Base-by-base conservation (phyloP, 2,329 filamentous ascomycete species). In the Hypomyces rosellus region DNA sequence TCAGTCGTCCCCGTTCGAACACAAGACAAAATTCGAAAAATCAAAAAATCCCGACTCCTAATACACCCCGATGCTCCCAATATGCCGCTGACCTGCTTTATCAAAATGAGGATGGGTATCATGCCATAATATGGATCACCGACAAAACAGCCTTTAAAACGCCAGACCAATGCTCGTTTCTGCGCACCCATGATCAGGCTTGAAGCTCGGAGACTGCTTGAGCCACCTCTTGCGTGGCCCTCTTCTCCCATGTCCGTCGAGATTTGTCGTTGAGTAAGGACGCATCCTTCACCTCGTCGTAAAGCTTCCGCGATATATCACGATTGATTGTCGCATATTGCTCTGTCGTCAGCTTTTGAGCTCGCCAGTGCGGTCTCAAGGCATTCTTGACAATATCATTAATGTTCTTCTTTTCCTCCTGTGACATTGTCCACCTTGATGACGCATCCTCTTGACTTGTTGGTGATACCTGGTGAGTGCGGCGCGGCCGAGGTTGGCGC, bases 281-380 rank as follows among this genome's bases (percentile, higher is more conserved):
- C 13, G 75, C 74, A 54, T 76, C 72, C 44, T 74, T 73, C 42
- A 81, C 74, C 54, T 82, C 78, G 56, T 83, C 89, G 69, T 99
- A 99, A 52, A 99, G 74, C 70, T 86, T 88, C 51, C 89, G 85
- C 39, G 89, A 96, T 34, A 97, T 84, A 53, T 87, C 85, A 55
- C 90, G 85, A 65, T 97, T 97, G 69, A 97, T 96, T 50, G 83
- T 82, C 3, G 89, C 92, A 66, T 95, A 99, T 67, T 96, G 86
- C 53, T 96, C 88, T 58, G 90, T 88, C 15, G 85, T 89, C 54
- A 97, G 78, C 55, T 85, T 81, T 59, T 86, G 85, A 39, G 85
- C 85, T 55, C 84, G 80, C 75, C 92, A 97, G 57, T 89, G 81
- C 33, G 91, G 89, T 59, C 88, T 88, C 40, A 99, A 74, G 5